Evolutionary conservation across 371 early-diverging fungal species (phyloP).

Genomic region (Mucor sp.): DNA sequence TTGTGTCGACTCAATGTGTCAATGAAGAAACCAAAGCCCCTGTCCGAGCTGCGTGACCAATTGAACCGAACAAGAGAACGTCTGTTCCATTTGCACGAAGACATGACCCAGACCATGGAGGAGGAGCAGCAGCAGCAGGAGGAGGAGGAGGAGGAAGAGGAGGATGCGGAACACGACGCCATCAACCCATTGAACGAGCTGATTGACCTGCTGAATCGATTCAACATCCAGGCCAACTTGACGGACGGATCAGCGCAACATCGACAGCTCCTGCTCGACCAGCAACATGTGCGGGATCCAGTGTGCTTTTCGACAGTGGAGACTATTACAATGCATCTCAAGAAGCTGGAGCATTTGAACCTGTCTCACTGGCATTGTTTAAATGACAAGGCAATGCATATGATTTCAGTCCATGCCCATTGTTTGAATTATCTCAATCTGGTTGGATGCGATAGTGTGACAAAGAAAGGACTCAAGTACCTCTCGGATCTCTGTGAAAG

Average conservation of each 20-base stretch:
- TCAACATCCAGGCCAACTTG: slow-evolving; percentile 17
- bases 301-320: slow-evolving; percentile 24
- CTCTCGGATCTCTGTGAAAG: slow-evolving; percentile 27
- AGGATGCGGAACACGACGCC: neutral
- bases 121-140: neutral
- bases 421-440: slow-evolving; percentile 21
- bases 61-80: slow-evolving; percentile 1
- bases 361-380: slow-evolving; percentile 30
- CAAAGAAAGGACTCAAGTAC: slow-evolving; percentile 19
- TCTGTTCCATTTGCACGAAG: slow-evolving; percentile 1
- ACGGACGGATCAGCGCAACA: slow-evolving; percentile 20
- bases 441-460: slow-evolving; percentile 28
- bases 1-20: slow-evolving; percentile 21
- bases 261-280: slow-evolving; percentile 5
- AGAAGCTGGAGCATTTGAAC: slow-evolving; percentile 25
- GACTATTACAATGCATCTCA: slow-evolving; percentile 12
- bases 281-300: slow-evolving; percentile 9
- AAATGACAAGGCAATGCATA: slow-evolving; percentile 21
- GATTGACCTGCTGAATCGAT: slow-evolving; percentile 19
- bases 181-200: slow-evolving; percentile 22
- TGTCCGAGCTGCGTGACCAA: slow-evolving; percentile 12
- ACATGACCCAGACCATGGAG: neutral
- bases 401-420: slow-evolving; percentile 19
- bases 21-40: slow-evolving; percentile 19
- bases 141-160: neutral